Conservation (phyloP, 352 stramenopile species). For the Pythium sukuiense region DNA sequence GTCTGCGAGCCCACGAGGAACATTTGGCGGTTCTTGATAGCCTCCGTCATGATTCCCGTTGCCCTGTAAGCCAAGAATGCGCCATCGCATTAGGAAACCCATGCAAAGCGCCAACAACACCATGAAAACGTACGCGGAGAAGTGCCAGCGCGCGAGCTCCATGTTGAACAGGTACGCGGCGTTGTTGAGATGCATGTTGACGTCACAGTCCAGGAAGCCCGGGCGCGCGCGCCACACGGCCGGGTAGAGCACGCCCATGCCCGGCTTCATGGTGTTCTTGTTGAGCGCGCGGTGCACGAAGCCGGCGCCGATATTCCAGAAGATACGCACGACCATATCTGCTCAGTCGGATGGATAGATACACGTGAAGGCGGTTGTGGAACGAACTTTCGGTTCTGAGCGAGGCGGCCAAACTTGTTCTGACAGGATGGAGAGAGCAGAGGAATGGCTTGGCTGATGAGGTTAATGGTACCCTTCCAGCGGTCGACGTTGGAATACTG, state of each 20-base stretch:
- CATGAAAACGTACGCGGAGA: conserved; percentile 49
- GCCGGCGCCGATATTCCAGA: conserved; percentile 70
- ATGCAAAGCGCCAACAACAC: no score
- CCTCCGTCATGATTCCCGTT: conserved; percentile 51
- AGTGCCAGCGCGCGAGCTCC: conserved; percentile 86
- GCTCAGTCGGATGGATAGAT: neutral
- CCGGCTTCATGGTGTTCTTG: conserved; percentile 46
- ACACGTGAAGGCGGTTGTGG: no score
- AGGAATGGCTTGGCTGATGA: neutral
- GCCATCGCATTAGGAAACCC: no score
- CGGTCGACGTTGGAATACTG: conserved; percentile 2
- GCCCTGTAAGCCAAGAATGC: conserved; percentile 23
- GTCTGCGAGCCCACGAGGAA: conserved; percentile 62
- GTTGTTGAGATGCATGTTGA: conserved; percentile 90
- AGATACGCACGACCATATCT: conserved; percentile 53
- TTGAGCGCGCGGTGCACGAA: conserved; percentile 56
- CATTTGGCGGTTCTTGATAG: conserved; percentile 62
- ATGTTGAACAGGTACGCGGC: conserved; percentile 79
- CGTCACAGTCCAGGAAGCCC: conserved; percentile 74
- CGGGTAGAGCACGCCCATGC: conserved; percentile 62
- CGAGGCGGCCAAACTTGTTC: neutral
- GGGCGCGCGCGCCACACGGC: conserved; percentile 66
- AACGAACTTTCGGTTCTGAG: neutral
- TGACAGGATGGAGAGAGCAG: neutral
- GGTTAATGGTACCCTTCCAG: neutral